Base-by-base conservation (phyloP, 108 stramenopile species). In the Discostella pseudostelligera region DNA sequence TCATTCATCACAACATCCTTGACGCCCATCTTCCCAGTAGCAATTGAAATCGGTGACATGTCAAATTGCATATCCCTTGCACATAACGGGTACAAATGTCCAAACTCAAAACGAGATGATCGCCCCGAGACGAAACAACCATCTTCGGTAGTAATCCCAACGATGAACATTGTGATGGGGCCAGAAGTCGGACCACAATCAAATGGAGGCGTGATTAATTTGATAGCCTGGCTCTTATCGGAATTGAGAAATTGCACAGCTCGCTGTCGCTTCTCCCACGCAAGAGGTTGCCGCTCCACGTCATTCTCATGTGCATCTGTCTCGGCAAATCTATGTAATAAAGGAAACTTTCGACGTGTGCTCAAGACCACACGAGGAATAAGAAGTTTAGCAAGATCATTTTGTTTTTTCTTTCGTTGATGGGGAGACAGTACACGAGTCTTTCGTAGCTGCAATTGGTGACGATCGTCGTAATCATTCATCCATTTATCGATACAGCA, bases 81-180 rank as follows among this genome's bases (percentile, higher is more conserved):
- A 24, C 57, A 53, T 1, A 78, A 42, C 39, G 87, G 87, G 69
- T 85, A 79, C 62, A 78, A 62, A 69, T 92, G 90, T 19, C 89
- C 93, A n/a, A 90, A 62, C 64, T 90, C 93, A 67, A 87, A 88
- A 10, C 85, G 61, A 14, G 70, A 58, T 17, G 66, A 68, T 24
- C 87, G 69, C 32, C 93, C 89, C 3, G 88, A 89, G 43, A 90
- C 56, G 60, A 94, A 94, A 45, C 89, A 90, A 12, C 89, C 93
- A 73, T 94, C 93, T 70, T 94, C 93, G 0, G 88, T 90, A 2
- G 89, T 82, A 62, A 94, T 87, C 0, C 77, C 93, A 1, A 94
- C 84, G 19, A 83, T 65, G 49, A 94, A 85, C 36, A 90, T 56
- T 0, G 93, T 94, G 7, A 94, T 65, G 6, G 89, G 93, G 8